A percentile compares a stretch with the other conserved stretches of the same genome.
phyloP scores from a whole-genome alignment of 139 green algal genomes.

The Chlorella sorokiniana region DNA sequence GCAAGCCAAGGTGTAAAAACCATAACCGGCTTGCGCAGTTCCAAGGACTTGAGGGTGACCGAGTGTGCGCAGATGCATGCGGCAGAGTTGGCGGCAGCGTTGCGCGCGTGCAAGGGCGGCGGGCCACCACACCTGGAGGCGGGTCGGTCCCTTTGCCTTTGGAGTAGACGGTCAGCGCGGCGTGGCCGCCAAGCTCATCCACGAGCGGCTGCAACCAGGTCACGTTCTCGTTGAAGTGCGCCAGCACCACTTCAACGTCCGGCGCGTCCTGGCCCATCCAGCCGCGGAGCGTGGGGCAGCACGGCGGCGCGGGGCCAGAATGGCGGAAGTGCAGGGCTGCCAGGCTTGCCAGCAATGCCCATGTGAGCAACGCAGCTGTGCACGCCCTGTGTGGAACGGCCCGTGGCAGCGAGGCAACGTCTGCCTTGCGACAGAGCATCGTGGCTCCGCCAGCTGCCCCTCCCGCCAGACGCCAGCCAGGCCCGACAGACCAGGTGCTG shows the following conservation, averaged over 20 bases:
- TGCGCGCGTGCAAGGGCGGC: neutral
- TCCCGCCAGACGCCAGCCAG: too few relatives aligned
- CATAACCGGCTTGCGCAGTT: neutral
- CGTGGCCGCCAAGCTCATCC: neutral
- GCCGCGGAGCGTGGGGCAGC: neutral
- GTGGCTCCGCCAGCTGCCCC: too few relatives aligned
- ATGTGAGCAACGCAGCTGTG: too few relatives aligned
- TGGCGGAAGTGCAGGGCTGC: too few relatives aligned
- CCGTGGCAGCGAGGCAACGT: too few relatives aligned
- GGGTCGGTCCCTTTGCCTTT: neutral
- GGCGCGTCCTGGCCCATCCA: neutral
- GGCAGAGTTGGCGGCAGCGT: neutral
- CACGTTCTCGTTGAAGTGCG: neutral
- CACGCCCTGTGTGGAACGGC: too few relatives aligned
- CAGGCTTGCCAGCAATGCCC: too few relatives aligned
- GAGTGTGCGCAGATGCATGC: neutral
- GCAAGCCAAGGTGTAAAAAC: neutral
- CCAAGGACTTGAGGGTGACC: neutral
- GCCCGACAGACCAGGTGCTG: too few relatives aligned
- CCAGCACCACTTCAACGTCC: neutral
- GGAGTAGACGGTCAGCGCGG: slow-evolving; percentile 1
- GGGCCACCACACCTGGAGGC: neutral
- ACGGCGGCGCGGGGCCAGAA: too few relatives aligned
- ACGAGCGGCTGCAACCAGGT: neutral
- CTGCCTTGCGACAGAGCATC: too few relatives aligned